These are phyloP conservation scores for Canna indica DNA, from an alignment of 176 grass and related monocot genomes.

Conservation along the genomic window DNA sequence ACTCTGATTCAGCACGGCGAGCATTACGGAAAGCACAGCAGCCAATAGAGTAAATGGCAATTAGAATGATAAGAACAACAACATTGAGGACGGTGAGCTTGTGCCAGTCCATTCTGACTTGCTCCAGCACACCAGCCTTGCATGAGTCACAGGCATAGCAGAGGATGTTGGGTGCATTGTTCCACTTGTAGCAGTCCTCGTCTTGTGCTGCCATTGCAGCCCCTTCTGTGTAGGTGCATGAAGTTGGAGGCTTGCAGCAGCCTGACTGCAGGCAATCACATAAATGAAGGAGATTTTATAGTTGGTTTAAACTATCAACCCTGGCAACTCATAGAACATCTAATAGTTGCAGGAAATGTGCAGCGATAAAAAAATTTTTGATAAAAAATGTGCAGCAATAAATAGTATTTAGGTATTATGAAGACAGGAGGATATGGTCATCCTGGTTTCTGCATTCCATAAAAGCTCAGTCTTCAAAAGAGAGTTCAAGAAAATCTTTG, in stretches of 20 bases:
- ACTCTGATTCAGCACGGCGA: conserved; percentile 33
- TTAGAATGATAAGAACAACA: conserved; percentile 49
- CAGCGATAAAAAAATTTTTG: too few species aligned
- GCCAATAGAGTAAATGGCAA: conserved; percentile 53
- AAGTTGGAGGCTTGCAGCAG: conserved; percentile 93
- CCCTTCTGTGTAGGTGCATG: conserved; percentile 73
- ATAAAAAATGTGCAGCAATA: too few species aligned
- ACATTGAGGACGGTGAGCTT: conserved; percentile 63
- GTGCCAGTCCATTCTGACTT: conserved; percentile 84
- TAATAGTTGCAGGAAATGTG: background rate
- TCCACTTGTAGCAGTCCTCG: conserved; percentile 83
- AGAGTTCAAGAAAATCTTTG: too few species aligned
- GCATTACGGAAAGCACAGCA: conserved; percentile 91
- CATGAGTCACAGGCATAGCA: conserved; percentile 86
- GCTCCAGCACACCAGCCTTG: conserved; percentile 92
- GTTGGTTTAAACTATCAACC: background rate
- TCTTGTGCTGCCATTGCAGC: conserved; percentile 52
- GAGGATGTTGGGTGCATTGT: conserved; percentile 61
- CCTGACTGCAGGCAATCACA: conserved; percentile 48
- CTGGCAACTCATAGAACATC: background rate
- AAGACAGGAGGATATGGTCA: too few species aligned
- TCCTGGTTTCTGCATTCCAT: too few species aligned
- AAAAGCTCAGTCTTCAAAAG: too few species aligned
- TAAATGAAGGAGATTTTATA: background rate
- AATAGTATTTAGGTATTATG: too few species aligned